Evolutionary conservation across 306 rosid species (phyloP).

Genomic region (Ochetophila trinervis): DNA sequence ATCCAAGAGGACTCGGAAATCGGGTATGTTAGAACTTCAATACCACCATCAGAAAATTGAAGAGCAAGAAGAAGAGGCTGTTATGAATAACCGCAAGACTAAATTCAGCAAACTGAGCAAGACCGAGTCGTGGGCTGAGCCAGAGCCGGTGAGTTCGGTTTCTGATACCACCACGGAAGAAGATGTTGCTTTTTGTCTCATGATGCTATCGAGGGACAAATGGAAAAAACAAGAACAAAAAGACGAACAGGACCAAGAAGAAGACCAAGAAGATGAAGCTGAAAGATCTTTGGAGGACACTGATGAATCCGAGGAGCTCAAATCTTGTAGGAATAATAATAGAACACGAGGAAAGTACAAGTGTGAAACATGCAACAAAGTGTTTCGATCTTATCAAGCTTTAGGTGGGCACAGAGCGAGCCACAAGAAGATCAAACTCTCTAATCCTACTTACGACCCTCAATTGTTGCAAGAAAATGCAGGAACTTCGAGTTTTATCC

Average conservation of each 20-base stretch:
- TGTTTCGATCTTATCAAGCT: slow-evolving; percentile 85
- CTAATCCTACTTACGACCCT: not conserved
- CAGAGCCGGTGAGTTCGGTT: slow-evolving; percentile 65
- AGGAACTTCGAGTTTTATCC: slow-evolving; percentile 14
- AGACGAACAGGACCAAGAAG: slow-evolving; percentile 1
- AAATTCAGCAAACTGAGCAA: slow-evolving; percentile 17
- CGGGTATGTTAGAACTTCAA: slow-evolving; percentile 6
- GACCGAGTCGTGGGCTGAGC: slow-evolving; percentile 50
- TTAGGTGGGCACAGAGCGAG: slow-evolving; percentile 95
- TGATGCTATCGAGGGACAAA: slow-evolving; percentile 78
- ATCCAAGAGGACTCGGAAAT: slow-evolving; percentile 61
- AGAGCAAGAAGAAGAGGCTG: slow-evolving; percentile 15
- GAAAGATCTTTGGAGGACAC: slow-evolving; percentile 39
- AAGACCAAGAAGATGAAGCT: slow-evolving; percentile 28
- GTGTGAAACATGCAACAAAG: slow-evolving; percentile 85
- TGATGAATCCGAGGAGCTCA: slow-evolving; percentile 51
- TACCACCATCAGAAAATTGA: slow-evolving; percentile 15
- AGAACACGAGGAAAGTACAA: slow-evolving; percentile 54
- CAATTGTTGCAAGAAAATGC: slow-evolving; percentile 27
- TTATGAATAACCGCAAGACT: slow-evolving; percentile 9
- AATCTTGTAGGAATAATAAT: slow-evolving; percentile 31
- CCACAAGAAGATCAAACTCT: slow-evolving; percentile 59
- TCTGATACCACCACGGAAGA: slow-evolving; percentile 75
- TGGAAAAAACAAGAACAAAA: slow-evolving; percentile 40
- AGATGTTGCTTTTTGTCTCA: slow-evolving; percentile 74